These are phyloP conservation scores for Claviceps spartinae DNA, from an alignment of 2,329 filamentous ascomycete species.

Conservation along the genomic window DNA sequence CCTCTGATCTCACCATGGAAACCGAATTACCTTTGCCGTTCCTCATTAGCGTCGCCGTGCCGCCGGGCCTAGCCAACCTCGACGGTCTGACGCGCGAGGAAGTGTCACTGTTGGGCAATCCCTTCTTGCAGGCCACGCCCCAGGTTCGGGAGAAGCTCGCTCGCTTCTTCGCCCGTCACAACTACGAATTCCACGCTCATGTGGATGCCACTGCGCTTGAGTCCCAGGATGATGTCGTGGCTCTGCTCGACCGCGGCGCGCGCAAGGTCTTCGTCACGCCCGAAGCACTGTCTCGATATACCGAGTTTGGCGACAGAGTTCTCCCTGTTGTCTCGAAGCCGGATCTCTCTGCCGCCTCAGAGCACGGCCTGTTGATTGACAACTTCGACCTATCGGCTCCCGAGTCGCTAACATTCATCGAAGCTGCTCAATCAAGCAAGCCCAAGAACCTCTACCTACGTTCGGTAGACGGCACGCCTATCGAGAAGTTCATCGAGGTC, in stretches of 20 bases:
- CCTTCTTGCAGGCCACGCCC: constrained; percentile 42
- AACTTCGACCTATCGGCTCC: constrained; percentile 32
- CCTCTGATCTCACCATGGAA: constrained; percentile 36
- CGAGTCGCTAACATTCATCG: constrained; percentile 29
- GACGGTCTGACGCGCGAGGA: constrained; percentile 43
- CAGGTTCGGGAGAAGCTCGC: constrained; percentile 32
- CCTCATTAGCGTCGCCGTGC: constrained; percentile 42
- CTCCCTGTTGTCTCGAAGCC: constrained; percentile 36
- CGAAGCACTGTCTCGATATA: constrained; percentile 48
- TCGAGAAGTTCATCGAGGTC: constrained; percentile 33
- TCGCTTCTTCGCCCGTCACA: constrained; percentile 35
- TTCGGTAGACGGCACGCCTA: constrained; percentile 30
- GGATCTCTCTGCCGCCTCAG: constrained; percentile 30
- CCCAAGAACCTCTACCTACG: constrained; percentile 36
- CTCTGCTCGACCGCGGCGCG: constrained; percentile 74
- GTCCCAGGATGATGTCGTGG: constrained; percentile 58
- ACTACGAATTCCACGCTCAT: constrained; percentile 46
- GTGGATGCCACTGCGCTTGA: constrained; percentile 62
- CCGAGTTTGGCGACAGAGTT: constrained; percentile 42
- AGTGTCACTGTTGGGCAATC: constrained; percentile 43
- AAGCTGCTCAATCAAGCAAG: constrained; percentile 31
- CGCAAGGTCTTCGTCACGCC: constrained; percentile 70
- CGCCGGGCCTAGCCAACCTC: constrained; percentile 31
- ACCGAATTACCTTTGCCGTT: constrained; percentile 51
- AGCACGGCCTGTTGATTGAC: constrained; percentile 38